Conservation (phyloP, 2,329 filamentous ascomycete genomes). For the Hirsutella minnesotensis region DNA sequence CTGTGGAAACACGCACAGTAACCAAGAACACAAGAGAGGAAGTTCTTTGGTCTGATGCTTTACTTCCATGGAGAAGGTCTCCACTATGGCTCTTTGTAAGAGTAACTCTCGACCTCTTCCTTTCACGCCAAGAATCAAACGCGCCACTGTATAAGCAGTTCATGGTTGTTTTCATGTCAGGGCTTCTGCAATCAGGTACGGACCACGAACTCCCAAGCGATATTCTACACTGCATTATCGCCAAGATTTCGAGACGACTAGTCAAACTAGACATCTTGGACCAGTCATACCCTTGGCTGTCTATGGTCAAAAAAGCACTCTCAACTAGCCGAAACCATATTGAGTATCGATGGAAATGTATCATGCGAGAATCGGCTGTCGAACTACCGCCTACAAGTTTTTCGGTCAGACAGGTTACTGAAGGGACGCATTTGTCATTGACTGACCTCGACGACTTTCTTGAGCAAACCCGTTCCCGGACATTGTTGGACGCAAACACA, state of each 20-base stretch:
- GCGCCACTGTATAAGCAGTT: neutral
- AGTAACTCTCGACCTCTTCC: neutral
- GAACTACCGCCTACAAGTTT: too few relatives aligned
- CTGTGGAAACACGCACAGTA: neutral
- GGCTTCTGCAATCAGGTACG: neutral
- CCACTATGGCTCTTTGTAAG: neutral
- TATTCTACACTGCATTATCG: neutral
- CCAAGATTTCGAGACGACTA: neutral
- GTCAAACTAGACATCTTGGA: neutral
- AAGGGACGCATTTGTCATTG: too few relatives aligned
- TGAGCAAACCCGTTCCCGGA: too few relatives aligned
- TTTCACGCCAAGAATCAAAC: neutral
- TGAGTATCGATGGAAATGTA: neutral
- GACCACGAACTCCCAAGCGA: neutral
- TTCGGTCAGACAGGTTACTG: too few relatives aligned
- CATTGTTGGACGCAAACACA: too few relatives aligned
- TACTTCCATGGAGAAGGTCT: neutral
- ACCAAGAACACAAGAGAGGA: neutral
- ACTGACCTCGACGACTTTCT: too few relatives aligned
- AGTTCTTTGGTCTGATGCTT: neutral
- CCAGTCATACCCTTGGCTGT: neutral
- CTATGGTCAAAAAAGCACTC: neutral
- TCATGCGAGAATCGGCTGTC: too few relatives aligned
- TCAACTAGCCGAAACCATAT: neutral
- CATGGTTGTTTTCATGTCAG: neutral